phyloP scores from a whole-genome alignment of 257 asterid genomes.

The Solanum medicagineum region DNA sequence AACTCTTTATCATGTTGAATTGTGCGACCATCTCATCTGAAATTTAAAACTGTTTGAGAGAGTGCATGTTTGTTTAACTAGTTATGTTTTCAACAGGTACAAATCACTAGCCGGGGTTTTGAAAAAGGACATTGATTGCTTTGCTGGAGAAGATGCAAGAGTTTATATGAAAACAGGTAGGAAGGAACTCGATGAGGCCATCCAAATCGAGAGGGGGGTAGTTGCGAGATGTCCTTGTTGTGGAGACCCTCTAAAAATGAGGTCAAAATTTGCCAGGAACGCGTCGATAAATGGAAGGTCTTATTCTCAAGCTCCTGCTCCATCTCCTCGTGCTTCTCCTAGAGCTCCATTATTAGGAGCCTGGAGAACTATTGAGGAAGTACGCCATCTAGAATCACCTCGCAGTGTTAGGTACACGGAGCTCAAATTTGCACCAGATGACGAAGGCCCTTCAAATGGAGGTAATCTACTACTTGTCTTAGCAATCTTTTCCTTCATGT shows the following conservation, averaged over 20 bases:
- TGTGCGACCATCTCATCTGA: not conserved
- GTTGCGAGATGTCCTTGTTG: slow-evolving; percentile 61
- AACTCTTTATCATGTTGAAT: not conserved
- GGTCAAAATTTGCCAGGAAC: slow-evolving; percentile 20
- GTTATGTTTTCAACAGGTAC: slow-evolving; percentile 2
- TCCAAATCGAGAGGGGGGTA: slow-evolving; percentile 17
- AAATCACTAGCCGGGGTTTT: slow-evolving; percentile 55
- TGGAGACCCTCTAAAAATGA: slow-evolving; percentile 47
- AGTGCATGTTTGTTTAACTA: not conserved
- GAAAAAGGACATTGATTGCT: slow-evolving; percentile 43
- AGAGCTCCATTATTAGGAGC: slow-evolving; percentile 29
- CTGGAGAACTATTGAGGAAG: slow-evolving; percentile 31
- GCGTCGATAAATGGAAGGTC: slow-evolving; percentile 27
- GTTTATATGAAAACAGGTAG: slow-evolving; percentile 10
- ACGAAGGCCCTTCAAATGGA: slow-evolving; percentile 22
- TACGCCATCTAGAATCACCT: slow-evolving; percentile 28
- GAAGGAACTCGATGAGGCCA: slow-evolving; percentile 28
- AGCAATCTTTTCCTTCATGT: not conserved
- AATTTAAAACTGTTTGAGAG: not conserved
- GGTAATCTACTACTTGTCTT: not conserved
- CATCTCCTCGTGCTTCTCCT: slow-evolving; percentile 35
- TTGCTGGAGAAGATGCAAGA: slow-evolving; percentile 23
- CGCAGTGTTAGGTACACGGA: slow-evolving; percentile 35
- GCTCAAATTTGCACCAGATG: slow-evolving; percentile 40
- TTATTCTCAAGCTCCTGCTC: slow-evolving; percentile 23